Evolutionary conservation across 352 stramenopile genomes (phyloP).

Genomic region (Vaucheria bursata): DNA sequence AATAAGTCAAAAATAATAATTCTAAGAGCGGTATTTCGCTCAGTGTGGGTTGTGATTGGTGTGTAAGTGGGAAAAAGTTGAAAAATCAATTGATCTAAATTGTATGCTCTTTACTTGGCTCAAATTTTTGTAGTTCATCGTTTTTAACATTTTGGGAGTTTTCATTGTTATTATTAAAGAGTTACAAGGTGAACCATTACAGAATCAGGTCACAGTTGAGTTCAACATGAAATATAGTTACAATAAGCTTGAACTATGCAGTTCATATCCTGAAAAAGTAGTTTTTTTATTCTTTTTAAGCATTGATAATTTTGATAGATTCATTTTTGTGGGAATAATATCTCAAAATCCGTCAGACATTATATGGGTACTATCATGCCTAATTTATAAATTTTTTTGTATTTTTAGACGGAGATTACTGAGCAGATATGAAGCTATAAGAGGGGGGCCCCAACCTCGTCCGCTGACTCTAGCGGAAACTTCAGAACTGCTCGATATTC

Average conservation of each 20-base stretch:
- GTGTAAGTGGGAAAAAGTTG: too few relatives aligned
- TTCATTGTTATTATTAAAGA: too few relatives aligned
- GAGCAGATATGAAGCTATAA: not conserved
- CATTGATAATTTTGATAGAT: not conserved
- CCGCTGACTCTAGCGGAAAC: not conserved
- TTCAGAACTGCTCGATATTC: not conserved
- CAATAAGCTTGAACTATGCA: not conserved
- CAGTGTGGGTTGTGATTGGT: too few relatives aligned
- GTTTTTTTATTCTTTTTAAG: not conserved
- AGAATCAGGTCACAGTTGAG: too few relatives aligned
- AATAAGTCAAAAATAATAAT: too few relatives aligned
- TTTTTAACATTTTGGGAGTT: too few relatives aligned
- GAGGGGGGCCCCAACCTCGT: not conserved
- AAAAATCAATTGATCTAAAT: too few relatives aligned
- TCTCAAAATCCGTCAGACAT: not conserved
- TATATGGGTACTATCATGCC: not conserved
- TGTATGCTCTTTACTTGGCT: too few relatives aligned
- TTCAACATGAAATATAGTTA: not conserved
- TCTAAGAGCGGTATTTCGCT: too few relatives aligned
- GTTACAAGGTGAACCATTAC: too few relatives aligned
- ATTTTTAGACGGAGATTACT: not conserved
- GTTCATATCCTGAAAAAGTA: not conserved
- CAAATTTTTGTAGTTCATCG: too few relatives aligned
- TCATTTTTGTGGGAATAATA: not conserved
- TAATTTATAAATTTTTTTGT: not conserved